Base-by-base conservation (phyloP, 768 basidiomycete genomes). In the Lactifluus piperatus region DNA sequence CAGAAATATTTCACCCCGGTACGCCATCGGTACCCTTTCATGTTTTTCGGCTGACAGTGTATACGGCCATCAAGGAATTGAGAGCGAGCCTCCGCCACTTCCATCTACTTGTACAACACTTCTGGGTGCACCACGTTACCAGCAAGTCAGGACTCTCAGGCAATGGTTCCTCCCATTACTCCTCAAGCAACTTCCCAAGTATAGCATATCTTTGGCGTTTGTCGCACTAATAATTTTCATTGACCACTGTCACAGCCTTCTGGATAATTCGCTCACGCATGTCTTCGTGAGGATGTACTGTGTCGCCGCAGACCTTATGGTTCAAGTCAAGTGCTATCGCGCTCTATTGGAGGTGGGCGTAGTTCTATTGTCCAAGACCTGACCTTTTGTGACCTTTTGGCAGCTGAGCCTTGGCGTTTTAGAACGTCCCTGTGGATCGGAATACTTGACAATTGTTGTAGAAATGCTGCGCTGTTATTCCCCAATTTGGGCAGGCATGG, bases 401-500 rank as follows among this genome's bases (percentile, higher is more conserved):
- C 30, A 76, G 74, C 62, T 75, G 41, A 72, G 68, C 29, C 54
- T 76, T 26, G 67, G 63, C 29, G 71, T 84, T 32, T 71, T 92
- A 54, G 77, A 79, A 50, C 76, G 80, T 62, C 76, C 80, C 2
- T 73, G 73, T 5, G 76, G 79, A 34, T 69, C 73, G 0, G 80
- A 85, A 22, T 71, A 83, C 7, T 74, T 90, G 27, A 75, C 76
- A 4, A 79, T 81, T 0, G 78, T 88, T 1, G 77, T 90, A n/a
- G 83, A 86, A 62, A 83, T 82, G 5, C 75, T 92, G n/a, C 79
- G 82, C 59, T 81, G 85, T 7, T 85, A 85, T 65, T 77, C 80
- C 11, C 78, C 81, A 22, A 83, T 91, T 49, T 92, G 88, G 89
- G 79, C 81, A 13, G 88, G 85, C 60, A 88, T 91, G 84, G 78